Conservation (phyloP, 2,329 filamentous ascomycete genomes). For the Verticillium zaregamsianum region DNA sequence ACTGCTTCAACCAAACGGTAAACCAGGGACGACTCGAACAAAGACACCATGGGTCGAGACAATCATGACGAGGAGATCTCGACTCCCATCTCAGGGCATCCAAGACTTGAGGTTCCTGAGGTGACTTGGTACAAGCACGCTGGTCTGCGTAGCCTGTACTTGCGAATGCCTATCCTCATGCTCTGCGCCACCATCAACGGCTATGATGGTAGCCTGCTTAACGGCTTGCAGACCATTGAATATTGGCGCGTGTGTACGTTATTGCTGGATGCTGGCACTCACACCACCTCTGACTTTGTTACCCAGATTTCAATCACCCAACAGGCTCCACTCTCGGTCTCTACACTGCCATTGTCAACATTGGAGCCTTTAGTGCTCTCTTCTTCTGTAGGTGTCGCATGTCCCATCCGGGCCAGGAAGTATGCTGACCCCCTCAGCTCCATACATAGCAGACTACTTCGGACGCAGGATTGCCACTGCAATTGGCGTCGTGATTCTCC, state of each 20-base stretch:
- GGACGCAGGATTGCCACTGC: constrained; percentile 51
- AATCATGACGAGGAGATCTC: constrained; percentile 19
- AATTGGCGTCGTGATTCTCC: constrained; percentile 50
- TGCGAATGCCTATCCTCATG: constrained; percentile 45
- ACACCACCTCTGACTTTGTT: constrained; percentile 39
- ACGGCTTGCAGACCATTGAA: not conserved
- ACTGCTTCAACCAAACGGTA: too few relatives aligned
- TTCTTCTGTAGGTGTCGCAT: constrained; percentile 29
- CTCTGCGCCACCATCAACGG: constrained; percentile 53
- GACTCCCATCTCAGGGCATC: constrained; percentile 44
- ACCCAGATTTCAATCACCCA: constrained; percentile 42
- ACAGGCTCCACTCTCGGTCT: constrained; percentile 42
- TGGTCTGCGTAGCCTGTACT: constrained; percentile 51
- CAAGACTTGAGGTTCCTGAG: constrained; percentile 8
- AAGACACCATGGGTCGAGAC: too few relatives aligned
- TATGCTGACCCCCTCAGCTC: constrained; percentile 26
- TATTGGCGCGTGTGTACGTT: constrained; percentile 15
- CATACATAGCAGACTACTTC: constrained; percentile 48
- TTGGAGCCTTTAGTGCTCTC: constrained; percentile 53
- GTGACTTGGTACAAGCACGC: constrained; percentile 51
- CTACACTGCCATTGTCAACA: constrained; percentile 54
- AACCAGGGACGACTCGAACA: too few relatives aligned
- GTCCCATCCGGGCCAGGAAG: not conserved
- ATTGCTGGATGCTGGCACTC: constrained; percentile 26
- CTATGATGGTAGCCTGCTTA: constrained; percentile 44